Percentiles rank a stretch among this genome's conserved stretches.
Evolutionary conservation across 495 filamentous ascomycete species (phyloP).

Genomic region (Aspergillus carlsbadensis): DNA sequence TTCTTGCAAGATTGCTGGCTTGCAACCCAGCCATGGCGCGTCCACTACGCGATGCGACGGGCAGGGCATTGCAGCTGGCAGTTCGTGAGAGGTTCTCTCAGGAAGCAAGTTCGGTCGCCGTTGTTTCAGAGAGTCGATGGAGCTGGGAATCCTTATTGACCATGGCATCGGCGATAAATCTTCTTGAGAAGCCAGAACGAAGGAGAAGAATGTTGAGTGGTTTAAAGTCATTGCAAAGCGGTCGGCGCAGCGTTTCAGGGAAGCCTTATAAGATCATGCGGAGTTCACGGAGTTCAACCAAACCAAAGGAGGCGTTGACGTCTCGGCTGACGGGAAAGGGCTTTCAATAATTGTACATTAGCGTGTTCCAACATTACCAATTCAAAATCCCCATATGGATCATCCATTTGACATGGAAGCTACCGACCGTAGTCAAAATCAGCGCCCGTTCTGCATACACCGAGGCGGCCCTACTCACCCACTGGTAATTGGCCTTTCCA

Average conservation of each 20-base stretch:
- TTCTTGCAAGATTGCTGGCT: slow-evolving; percentile 60
- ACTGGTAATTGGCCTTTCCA: too few species aligned
- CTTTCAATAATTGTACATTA: slow-evolving; percentile 32
- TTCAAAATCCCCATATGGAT: not conserved
- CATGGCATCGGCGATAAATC: slow-evolving; percentile 47
- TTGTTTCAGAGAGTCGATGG: slow-evolving; percentile 34
- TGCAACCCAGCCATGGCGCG: slow-evolving; percentile 91
- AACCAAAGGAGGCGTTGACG: slow-evolving; percentile 29
- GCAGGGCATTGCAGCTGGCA: slow-evolving; percentile 73
- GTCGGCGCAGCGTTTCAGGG: slow-evolving; percentile 39
- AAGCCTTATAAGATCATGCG: slow-evolving; percentile 31
- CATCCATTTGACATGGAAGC: too few species aligned
- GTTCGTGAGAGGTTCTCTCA: slow-evolving; percentile 42
- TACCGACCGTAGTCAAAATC: too few species aligned
- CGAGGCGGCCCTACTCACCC: too few species aligned
- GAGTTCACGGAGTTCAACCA: slow-evolving; percentile 45
- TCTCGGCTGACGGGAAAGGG: slow-evolving; percentile 40
- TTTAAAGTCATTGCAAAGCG: slow-evolving; percentile 27
- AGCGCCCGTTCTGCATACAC: too few species aligned
- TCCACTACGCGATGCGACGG: slow-evolving; percentile 88
- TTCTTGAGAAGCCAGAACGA: slow-evolving; percentile 39
- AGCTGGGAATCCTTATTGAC: slow-evolving; percentile 48
- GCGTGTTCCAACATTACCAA: slow-evolving; percentile 1
- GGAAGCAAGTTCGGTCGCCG: slow-evolving; percentile 30
- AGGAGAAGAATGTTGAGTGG: slow-evolving; percentile 26